phyloP scores from a whole-genome alignment of 176 grass and related monocot genomes.

The Triticum timopheevii region DNA sequence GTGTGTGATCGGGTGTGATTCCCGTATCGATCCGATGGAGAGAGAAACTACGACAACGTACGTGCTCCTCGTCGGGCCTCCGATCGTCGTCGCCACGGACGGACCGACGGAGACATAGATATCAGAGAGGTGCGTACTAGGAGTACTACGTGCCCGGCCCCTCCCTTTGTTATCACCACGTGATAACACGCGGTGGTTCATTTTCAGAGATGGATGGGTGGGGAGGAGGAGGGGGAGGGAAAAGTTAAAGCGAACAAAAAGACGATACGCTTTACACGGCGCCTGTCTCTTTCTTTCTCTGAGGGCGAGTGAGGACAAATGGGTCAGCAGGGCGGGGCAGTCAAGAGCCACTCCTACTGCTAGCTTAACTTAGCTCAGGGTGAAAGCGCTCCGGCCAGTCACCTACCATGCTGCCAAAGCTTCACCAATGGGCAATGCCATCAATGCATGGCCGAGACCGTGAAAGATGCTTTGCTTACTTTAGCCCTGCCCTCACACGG shows the following conservation, averaged over 20 bases:
- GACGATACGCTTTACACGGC: slow-evolving; percentile 36
- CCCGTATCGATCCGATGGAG: no score
- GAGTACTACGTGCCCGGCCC: neutral
- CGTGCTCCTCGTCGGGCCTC: no score
- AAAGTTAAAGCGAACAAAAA: slow-evolving; percentile 47
- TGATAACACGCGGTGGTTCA: neutral
- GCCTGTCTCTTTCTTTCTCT: neutral
- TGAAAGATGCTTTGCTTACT: neutral
- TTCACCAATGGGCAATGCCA: neutral
- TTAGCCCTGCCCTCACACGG: neutral
- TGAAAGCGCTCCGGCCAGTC: neutral
- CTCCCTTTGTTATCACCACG: neutral
- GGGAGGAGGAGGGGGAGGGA: neutral
- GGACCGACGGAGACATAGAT: no score
- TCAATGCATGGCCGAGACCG: neutral
- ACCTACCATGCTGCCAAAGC: neutral
- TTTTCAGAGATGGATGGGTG: neutral
- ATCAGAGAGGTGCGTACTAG: no score
- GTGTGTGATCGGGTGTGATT: neutral
- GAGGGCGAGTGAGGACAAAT: slow-evolving; percentile 28
- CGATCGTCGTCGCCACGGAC: no score
- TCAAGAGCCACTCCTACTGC: neutral
- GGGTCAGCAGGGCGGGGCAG: neutral
- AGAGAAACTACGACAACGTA: no score
- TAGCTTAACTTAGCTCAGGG: neutral